phyloP scores from a whole-genome alignment of 176 grass and related monocot species.

The Oropetium thomaeum region DNA sequence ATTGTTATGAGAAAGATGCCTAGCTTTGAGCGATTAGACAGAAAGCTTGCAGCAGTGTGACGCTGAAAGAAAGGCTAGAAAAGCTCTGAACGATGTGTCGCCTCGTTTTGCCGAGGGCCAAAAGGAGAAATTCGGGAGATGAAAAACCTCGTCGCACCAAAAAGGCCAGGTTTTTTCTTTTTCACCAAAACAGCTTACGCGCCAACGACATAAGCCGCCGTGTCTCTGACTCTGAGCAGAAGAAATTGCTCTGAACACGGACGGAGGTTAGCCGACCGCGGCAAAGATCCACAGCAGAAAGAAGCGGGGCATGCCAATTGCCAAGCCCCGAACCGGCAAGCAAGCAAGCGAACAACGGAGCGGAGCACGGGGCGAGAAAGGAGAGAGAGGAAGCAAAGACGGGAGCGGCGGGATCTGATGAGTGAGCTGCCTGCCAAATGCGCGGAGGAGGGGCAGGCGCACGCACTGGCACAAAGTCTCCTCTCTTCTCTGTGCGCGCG shows the following conservation, averaged over 20 bases:
- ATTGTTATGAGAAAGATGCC: no score
- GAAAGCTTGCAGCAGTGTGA: not conserved
- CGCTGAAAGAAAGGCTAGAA: conserved; percentile 11
- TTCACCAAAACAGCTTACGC: not conserved
- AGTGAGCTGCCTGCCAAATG: conserved; percentile 5
- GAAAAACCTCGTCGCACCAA: not conserved
- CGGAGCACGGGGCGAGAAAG: not conserved
- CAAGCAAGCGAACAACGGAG: no score
- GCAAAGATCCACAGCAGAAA: not conserved
- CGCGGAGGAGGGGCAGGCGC: not conserved
- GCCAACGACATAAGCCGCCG: not conserved
- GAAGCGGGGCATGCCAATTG: no score
- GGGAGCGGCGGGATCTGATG: not conserved
- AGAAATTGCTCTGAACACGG: not conserved
- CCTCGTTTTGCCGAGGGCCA: not conserved
- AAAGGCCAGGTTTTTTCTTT: not conserved
- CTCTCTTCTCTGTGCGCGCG: not conserved
- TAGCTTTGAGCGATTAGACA: not conserved
- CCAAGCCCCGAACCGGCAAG: no score
- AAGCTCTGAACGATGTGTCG: not conserved
- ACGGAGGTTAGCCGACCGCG: not conserved
- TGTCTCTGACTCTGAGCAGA: not conserved
- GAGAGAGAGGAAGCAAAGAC: not conserved
- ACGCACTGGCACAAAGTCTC: not conserved
- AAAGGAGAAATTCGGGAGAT: conserved; percentile 17